Evolutionary conservation across 2,329 filamentous ascomycete species (phyloP), one percentile per base, ranked within the genome.

Genomic region (Tolypocladium sp.): DNA sequence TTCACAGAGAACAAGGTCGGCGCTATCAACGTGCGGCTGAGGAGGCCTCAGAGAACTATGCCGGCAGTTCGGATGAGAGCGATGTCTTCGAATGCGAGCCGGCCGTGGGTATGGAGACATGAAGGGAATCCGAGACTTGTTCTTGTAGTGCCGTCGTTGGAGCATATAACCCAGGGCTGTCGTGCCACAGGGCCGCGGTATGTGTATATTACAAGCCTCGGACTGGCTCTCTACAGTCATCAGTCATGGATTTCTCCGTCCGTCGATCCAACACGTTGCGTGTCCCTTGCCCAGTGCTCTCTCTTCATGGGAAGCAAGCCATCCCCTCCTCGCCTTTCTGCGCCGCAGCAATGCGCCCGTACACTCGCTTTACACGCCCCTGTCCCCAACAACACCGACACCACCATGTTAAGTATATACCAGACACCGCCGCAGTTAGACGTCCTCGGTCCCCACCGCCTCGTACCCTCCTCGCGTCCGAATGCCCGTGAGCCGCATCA

Each of bases 381-480:
- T 17, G 15, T 17, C 46, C 25, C 15, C 25, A 17, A 6, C 44
- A 49, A 27, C 42, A 46, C 42, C 6, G 44, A 17, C 25, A 30
- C 25, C 25, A 2, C 44, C 44, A 8, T 25, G 3, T 30, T 51
- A 20, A 20, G 25, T 10, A 52, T 35, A n/a, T 9, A 52, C 17
- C 30, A 13, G 20, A 52, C 17, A 2, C 17, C 49, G 4, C 20
- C 13, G 49, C 20, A 22, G 15, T 65, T 66, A 74, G 30, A 74
- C 73, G 10, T 85, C 84, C 55, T 86, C 83, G 0, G 69, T 79
- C 17, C 77, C 77, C 35, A 90, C 85, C 25, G 78, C 76, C 76
- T 91, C 82, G 73, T 91, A 89, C 63, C 85, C 79, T 44, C 79
- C 79, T 56, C 73, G 74, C 66, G 77, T 73, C 69, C 76, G 77